Percentiles rank a stretch among this genome's conserved stretches.
Evolutionary conservation across 768 basidiomycete species (phyloP).

Genomic region (Suillus clintonianus): DNA sequence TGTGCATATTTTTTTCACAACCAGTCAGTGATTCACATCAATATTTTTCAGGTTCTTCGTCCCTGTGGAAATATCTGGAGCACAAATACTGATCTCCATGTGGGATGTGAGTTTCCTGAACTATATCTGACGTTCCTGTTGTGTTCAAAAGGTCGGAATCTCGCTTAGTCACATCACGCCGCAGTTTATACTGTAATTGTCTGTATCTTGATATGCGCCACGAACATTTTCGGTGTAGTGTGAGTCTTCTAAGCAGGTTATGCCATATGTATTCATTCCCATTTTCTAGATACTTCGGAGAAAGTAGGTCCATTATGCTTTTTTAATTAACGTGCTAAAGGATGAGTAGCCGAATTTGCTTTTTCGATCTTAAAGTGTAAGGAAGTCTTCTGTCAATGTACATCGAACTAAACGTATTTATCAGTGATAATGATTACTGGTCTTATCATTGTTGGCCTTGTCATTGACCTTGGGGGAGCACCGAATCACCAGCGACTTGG

Average conservation of each 20-base stretch:
- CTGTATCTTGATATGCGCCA: conserved; percentile 51
- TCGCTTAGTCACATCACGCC: conserved; percentile 45
- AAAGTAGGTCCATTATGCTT: conserved; percentile 41
- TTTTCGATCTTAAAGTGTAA: conserved; percentile 69
- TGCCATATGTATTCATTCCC: not conserved
- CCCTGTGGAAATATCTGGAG: conserved; percentile 74
- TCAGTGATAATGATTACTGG: conserved; percentile 59
- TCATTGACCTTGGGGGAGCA: conserved; percentile 77
- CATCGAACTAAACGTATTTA: not conserved
- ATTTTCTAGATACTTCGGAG: conserved; percentile 56
- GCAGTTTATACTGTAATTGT: conserved; percentile 60
- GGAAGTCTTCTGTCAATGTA: not conserved
- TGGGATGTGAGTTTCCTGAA: conserved; percentile 57
- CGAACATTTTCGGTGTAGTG: conserved; percentile 73
- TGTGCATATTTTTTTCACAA: not conserved
- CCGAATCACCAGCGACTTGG: conserved; percentile 52
- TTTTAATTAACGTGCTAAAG: not conserved
- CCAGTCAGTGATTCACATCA: not conserved
- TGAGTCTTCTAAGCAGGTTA: conserved; percentile 23
- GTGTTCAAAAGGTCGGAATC: not conserved
- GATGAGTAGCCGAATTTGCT: conserved; percentile 54
- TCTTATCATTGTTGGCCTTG: conserved; percentile 61
- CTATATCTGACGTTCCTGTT: not conserved
- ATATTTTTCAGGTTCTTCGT: conserved; percentile 31
- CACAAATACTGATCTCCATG: conserved; percentile 68